Evolutionary conservation across 441 rosid genomes (phyloP).

Genomic region (Raphanus hybrid): DNA sequence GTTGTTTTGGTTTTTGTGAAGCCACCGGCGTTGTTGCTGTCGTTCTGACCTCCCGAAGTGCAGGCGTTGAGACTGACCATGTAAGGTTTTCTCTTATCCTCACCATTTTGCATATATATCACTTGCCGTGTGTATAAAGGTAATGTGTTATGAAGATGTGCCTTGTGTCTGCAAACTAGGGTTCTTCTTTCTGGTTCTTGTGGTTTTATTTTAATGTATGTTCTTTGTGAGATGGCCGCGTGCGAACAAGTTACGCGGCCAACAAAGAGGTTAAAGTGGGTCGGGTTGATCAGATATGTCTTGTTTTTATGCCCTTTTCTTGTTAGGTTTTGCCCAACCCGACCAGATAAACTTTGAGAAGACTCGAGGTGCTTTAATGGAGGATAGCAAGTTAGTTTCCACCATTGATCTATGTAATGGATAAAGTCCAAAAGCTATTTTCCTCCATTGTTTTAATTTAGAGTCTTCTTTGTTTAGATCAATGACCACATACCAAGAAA

Average conservation of each 20-base stretch:
- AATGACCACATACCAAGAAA: conserved; percentile 10
- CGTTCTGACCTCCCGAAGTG: conserved; percentile 24
- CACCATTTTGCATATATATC: conserved; percentile 9
- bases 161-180: conserved; percentile 8
- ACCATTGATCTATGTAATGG: conserved; percentile 30
- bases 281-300: conserved; percentile 34
- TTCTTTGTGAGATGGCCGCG: conserved; percentile 41
- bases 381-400: conserved; percentile 25
- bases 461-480: conserved; percentile 28
- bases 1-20: conserved; percentile 55
- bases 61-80: conserved; percentile 17
- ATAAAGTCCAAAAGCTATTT: conserved; percentile 18
- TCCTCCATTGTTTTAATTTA: conserved; percentile 32
- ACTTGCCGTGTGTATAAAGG: conserved; percentile 7
- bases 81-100: conserved; percentile 31
- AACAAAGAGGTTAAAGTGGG: conserved; percentile 30
- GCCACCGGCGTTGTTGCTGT: conserved; percentile 58
- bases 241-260: conserved; percentile 33
- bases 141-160: conserved; percentile 18
- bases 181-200: conserved; percentile 15
- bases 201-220: conserved; percentile 5
- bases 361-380: conserved; percentile 27
- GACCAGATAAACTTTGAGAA: conserved; percentile 34
- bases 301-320: conserved; percentile 13
- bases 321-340: conserved; percentile 33